Percentiles rank a stretch among this genome's conserved stretches.
These are phyloP conservation scores for Botryotinia narcissicola DNA, from an alignment of 2,329 filamentous ascomycete genomes.

Conservation along the genomic window DNA sequence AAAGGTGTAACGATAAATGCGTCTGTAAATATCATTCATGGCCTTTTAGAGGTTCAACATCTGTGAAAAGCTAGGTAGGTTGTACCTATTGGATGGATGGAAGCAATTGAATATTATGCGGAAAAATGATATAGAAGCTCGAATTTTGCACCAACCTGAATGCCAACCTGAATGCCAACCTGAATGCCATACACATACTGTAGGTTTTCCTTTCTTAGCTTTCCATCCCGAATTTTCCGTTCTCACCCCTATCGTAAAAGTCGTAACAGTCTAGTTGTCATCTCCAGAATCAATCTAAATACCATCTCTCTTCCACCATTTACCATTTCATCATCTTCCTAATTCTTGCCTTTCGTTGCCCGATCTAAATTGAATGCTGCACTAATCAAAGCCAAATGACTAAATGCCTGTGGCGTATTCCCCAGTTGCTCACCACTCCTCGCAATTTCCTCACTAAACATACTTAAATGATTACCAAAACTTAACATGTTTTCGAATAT, in stretches of 20 bases:
- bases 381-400: constrained; percentile 71
- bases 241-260: neutral
- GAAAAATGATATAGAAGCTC: neutral
- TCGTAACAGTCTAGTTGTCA: neutral
- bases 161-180: too few relatives aligned
- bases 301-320: neutral
- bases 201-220: neutral
- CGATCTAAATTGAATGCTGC: constrained; percentile 74
- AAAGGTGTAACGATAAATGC: neutral
- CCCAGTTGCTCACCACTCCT: constrained; percentile 73
- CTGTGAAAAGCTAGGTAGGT: neutral
- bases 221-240: neutral
- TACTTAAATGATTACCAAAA: constrained; percentile 73
- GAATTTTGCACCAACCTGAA: neutral
- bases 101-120: neutral
- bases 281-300: neutral
- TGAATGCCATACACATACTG: neutral
- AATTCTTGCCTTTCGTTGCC: constrained; percentile 31
- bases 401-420: constrained; percentile 78
- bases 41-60: neutral
- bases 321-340: neutral
- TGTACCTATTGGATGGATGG: neutral
- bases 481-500: constrained; percentile 76
- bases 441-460: constrained; percentile 79
- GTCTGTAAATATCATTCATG: neutral